Base-by-base conservation (phyloP, 495 filamentous ascomycete genomes). In the Penicillium longicatenatum region DNA sequence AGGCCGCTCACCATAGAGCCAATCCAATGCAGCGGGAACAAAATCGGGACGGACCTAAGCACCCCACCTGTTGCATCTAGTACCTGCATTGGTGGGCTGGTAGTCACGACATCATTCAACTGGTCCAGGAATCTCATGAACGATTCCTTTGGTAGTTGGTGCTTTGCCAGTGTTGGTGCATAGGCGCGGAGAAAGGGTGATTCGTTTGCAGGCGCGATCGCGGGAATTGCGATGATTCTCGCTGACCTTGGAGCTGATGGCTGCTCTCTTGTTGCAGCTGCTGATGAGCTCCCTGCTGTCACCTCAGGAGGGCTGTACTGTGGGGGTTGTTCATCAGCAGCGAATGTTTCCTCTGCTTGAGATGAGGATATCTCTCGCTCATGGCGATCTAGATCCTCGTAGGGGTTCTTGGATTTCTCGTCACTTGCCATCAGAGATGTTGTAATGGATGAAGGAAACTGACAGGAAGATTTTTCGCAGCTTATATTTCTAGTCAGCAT, bases 11-110 rank as follows among this genome's bases (percentile, higher is more conserved):
- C 63, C 3, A 50, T 60, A 0, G 51, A 58, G 1, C 69, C 70
- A 12, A 73, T 54, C 60, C 71, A 67, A 31, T 56, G 61, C 2
- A 71, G 43, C 0, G 70, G 67, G 48, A 70, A 73, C 1, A 72
- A 59, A 21, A 72, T 60, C 0, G 72, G 72, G 8, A 75, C 67
- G 10, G 67, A 65, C 11, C 57, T 55, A 2, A 75, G 42, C 2
- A 74, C 56, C 0, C 69, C 69, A 3, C 72, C 70, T 11, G 71
- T 72, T 14, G 59, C 62, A 20, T 74, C 65, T 20, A 75, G 68
- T 14, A 72, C 64, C 52, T 75, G 67, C 19, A 73, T 62, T 9
- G 71, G 71, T 8, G 73, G 71, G 43, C 57, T 70, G 44, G 48
- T 63, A n/a, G 59, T 43, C 17, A 68, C 59, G 9, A 60, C 60